Evolutionary conservation across 208 protist genomes (phyloP).

Genomic region (Blechomonas ayalai): DNA sequence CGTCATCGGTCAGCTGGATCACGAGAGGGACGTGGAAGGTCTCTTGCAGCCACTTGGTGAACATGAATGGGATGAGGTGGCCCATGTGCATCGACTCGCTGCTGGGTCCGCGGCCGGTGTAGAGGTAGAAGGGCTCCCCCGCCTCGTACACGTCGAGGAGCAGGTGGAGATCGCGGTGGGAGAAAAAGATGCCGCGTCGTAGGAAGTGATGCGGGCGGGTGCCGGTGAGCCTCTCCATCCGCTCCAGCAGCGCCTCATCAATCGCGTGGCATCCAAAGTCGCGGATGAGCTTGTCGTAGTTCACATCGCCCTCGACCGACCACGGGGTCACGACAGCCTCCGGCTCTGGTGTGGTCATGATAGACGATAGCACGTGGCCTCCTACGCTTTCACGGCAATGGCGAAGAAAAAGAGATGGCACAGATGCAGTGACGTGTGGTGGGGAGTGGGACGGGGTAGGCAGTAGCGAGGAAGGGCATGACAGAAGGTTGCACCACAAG

Average conservation of each 20-base stretch:
- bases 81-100: constrained; percentile 98
- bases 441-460: too few species aligned
- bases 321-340: constrained; percentile 84
- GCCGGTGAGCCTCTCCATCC: constrained; percentile 83
- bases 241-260: constrained; percentile 69
- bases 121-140: constrained; percentile 98
- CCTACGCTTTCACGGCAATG: too few species aligned
- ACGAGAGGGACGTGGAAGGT: constrained; percentile 98
- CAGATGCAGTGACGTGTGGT: too few species aligned
- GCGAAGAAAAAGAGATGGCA: too few species aligned
- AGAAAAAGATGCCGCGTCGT: constrained; percentile 97
- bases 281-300: constrained; percentile 92
- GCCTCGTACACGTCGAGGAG: constrained; percentile 96
- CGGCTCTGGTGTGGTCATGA: background rate
- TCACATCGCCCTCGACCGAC: constrained; percentile 89
- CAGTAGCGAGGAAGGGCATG: too few species aligned
- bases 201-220: constrained; percentile 86
- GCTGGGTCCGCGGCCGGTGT: constrained; percentile 99
- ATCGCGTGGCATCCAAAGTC: constrained; percentile 89
- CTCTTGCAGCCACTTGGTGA: constrained; percentile 99
- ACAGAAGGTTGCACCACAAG: too few species aligned
- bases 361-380: too few species aligned
- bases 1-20: constrained; percentile 99
- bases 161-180: constrained; percentile 96
- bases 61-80: constrained; percentile 99